Conservation (phyloP, 2,329 filamentous ascomycete species). For the Phyllosticta citrichinensis region DNA sequence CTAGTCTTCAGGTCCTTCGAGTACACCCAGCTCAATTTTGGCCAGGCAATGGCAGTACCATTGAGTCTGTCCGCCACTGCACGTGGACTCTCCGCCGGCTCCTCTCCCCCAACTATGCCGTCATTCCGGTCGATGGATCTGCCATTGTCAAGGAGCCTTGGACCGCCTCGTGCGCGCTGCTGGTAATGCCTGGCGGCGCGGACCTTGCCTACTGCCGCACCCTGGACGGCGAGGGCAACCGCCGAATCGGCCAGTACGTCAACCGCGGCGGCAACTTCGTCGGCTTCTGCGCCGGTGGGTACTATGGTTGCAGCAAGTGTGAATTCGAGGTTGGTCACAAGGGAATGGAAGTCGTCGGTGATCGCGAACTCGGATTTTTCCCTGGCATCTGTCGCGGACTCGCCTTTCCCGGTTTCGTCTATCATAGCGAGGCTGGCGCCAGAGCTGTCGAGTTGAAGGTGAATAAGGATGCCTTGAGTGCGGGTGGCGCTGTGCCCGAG, state of each 20-base stretch:
- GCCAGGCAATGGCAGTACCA: slow-evolving; percentile 70
- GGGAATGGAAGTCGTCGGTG: slow-evolving; percentile 73
- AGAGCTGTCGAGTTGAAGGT: slow-evolving; percentile 60
- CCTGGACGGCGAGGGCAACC: slow-evolving; percentile 81
- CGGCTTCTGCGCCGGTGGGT: slow-evolving; percentile 88
- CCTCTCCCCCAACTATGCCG: slow-evolving; percentile 83
- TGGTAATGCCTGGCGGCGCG: slow-evolving; percentile 90
- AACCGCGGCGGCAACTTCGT: slow-evolving; percentile 76
- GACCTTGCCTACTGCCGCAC: slow-evolving; percentile 83
- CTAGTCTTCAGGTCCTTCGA: not conserved
- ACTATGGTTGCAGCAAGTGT: slow-evolving; percentile 72
- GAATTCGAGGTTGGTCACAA: slow-evolving; percentile 87
- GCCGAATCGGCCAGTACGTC: slow-evolving; percentile 74
- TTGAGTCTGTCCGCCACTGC: slow-evolving; percentile 82
- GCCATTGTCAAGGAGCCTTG: slow-evolving; percentile 86
- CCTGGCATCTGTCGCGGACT: slow-evolving; percentile 76
- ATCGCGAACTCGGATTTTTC: slow-evolving; percentile 79
- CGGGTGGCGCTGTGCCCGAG: slow-evolving; percentile 43
- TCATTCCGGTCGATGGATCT: slow-evolving; percentile 71
- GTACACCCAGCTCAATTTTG: slow-evolving; percentile 10
- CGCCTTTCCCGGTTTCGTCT: slow-evolving; percentile 83
- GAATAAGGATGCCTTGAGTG: slow-evolving; percentile 47
- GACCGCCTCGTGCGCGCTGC: slow-evolving; percentile 72
- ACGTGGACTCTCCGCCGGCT: slow-evolving; percentile 77
- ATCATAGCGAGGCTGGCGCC: slow-evolving; percentile 78